These are phyloP conservation scores for Erodium texanum DNA, from an alignment of 441 rosid species.

Conservation along the genomic window DNA sequence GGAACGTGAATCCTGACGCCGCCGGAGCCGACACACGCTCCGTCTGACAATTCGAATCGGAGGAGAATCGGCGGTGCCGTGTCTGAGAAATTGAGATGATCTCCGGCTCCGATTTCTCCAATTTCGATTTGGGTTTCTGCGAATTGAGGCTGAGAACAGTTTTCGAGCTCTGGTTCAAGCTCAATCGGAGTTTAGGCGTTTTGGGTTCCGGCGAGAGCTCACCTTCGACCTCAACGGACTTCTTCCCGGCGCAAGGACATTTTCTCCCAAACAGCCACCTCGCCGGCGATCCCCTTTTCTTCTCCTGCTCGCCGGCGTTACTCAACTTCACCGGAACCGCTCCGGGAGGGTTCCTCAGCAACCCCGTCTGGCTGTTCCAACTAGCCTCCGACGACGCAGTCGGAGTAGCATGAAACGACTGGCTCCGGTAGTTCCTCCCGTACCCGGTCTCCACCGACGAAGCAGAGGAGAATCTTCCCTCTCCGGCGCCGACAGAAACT, in stretches of 20 bases:
- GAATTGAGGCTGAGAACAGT: not conserved
- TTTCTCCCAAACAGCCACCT: conserved; percentile 48
- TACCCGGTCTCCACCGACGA: conserved; percentile 30
- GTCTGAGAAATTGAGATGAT: not conserved
- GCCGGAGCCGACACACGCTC: conserved; percentile 9
- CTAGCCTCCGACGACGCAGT: conserved; percentile 83
- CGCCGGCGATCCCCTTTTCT: not conserved
- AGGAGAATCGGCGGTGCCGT: conserved; percentile 3
- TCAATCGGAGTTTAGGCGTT: conserved; percentile 17
- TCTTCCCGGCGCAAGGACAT: conserved; percentile 75
- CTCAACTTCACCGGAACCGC: conserved; percentile 31
- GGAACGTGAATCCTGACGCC: conserved; percentile 35
- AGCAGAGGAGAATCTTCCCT: conserved; percentile 43
- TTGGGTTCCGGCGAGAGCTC: conserved; percentile 21
- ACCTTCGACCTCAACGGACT: conserved; percentile 68
- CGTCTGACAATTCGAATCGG: conserved; percentile 19
- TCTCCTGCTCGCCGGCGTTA: conserved; percentile 7
- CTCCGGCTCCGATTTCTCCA: conserved; percentile 1
- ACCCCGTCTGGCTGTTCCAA: conserved; percentile 83
- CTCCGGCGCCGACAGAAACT: conserved; percentile 14
- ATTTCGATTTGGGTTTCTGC: not conserved
- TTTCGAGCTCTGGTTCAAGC: conserved; percentile 2
- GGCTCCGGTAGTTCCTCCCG: conserved; percentile 30
- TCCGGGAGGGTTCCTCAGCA: conserved; percentile 52
- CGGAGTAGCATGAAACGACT: conserved; percentile 51